Conservation (phyloP, 345 rosid species). For the Turritis glabra region DNA sequence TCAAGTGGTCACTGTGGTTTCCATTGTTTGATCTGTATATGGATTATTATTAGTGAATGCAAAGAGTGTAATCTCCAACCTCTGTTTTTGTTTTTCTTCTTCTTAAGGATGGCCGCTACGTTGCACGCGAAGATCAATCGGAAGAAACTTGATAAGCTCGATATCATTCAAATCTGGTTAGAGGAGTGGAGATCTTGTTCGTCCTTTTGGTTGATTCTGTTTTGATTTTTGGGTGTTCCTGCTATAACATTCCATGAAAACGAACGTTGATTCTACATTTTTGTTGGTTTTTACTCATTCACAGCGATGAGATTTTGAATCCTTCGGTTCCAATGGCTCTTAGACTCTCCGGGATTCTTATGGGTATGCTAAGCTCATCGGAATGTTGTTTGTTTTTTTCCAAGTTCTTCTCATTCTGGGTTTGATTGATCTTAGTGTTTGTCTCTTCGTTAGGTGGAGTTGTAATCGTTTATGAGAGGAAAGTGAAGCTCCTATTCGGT, state of each 20-base stretch:
- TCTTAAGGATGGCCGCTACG: constrained; percentile 86
- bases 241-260: background rate
- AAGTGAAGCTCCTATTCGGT: constrained; percentile 90
- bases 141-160: constrained; percentile 67
- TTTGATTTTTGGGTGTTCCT: background rate
- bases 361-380: constrained; percentile 54
- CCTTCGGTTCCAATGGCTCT: constrained; percentile 94
- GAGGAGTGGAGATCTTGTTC: background rate
- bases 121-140: constrained; percentile 82
- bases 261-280: constrained; percentile 1
- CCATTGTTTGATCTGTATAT: background rate
- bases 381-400: background rate
- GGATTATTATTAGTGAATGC: background rate
- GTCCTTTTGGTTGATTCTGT: background rate
- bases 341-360: constrained; percentile 84
- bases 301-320: constrained; percentile 88
- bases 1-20: background rate
- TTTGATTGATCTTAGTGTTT: constrained; percentile 9
- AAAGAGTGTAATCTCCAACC: constrained; percentile 1
- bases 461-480: constrained; percentile 86
- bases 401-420: constrained; percentile 5
- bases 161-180: constrained; percentile 77
- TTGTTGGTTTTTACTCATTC: background rate
- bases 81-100: background rate
- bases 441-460: constrained; percentile 67